These are phyloP conservation scores for Acrodontium crateriforme DNA, from an alignment of 2,329 filamentous ascomycete species.

Conservation along the genomic window DNA sequence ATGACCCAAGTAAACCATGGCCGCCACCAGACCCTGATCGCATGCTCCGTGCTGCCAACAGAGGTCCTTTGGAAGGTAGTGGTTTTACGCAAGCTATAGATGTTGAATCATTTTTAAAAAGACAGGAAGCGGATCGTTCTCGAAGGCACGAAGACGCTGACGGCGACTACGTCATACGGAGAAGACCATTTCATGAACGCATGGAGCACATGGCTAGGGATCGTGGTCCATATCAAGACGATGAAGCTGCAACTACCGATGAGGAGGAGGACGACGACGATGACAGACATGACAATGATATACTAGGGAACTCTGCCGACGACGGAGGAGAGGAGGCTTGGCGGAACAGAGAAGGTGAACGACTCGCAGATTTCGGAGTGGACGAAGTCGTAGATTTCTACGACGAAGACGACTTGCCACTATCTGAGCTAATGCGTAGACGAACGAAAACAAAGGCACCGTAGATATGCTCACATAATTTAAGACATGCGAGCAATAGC, in stretches of 20 bases:
- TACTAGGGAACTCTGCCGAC: conserved; percentile 7
- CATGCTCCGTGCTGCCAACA: conserved; percentile 19
- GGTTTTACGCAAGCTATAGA: conserved; percentile 29
- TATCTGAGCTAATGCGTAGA: conserved; percentile 52
- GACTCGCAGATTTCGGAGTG: conserved; percentile 62
- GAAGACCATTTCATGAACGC: conserved; percentile 30
- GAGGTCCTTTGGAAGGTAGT: conserved; percentile 12
- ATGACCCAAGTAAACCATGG: conserved; percentile 35
- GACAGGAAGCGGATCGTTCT: conserved; percentile 39
- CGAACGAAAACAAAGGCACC: conserved; percentile 23
- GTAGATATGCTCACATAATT: no score
- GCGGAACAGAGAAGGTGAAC: conserved; percentile 63
- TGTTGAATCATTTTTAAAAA: conserved; percentile 38
- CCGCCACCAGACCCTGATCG: conserved; percentile 39
- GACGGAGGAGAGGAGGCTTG: conserved; percentile 41
- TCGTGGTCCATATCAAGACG: conserved; percentile 6
- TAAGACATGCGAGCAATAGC: no score
- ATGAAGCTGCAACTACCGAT: conserved; percentile 29
- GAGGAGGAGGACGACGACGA: conserved; percentile 22
- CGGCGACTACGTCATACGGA: conserved; percentile 22
- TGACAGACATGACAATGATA: conserved; percentile 5
- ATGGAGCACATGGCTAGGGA: conserved; percentile 16
- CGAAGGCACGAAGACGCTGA: conserved; percentile 22
- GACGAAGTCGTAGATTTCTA: conserved; percentile 62
- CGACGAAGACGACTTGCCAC: conserved; percentile 54